Conservation (phyloP, 2,329 filamentous ascomycete genomes). For the Pleoardoris graminearum region DNA sequence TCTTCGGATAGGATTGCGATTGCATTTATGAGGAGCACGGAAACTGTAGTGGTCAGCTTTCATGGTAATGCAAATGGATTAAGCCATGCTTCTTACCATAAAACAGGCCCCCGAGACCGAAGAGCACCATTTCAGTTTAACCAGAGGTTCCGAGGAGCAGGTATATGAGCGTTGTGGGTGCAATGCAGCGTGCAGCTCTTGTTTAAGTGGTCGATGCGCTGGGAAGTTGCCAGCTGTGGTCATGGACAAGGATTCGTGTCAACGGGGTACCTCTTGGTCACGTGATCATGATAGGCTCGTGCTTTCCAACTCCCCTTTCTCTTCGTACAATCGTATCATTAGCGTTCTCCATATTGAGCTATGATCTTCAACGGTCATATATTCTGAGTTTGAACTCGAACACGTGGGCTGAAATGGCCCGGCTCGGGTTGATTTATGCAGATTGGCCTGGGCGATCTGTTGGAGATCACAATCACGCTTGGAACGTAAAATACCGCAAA, state of each 20-base stretch:
- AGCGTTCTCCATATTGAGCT: no score
- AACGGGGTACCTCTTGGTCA: background rate
- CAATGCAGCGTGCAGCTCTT: background rate
- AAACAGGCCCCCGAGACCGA: conserved; percentile 70
- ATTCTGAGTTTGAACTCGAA: no score
- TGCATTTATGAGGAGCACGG: conserved; percentile 87
- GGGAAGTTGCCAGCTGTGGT: conserved; percentile 27
- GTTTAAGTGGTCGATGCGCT: conserved; percentile 14
- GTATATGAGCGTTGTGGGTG: background rate
- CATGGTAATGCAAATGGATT: conserved; percentile 13
- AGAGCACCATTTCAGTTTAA: conserved; percentile 64
- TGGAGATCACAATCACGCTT: background rate
- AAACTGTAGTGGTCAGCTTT: conserved; percentile 57
- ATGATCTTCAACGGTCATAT: no score
- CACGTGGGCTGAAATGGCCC: background rate
- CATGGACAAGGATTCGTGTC: background rate
- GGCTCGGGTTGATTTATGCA: conserved; percentile 1
- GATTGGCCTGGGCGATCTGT: background rate
- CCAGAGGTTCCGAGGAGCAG: background rate
- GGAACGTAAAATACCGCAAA: background rate
- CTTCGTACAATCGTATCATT: no score
- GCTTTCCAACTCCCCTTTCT: background rate
- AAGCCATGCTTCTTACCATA: conserved; percentile 61
- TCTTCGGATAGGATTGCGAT: conserved; percentile 94
- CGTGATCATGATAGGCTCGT: conserved; percentile 1